phyloP scores from a whole-genome alignment of 1,139 yeast genomes.

The Taphrina pruni region DNA sequence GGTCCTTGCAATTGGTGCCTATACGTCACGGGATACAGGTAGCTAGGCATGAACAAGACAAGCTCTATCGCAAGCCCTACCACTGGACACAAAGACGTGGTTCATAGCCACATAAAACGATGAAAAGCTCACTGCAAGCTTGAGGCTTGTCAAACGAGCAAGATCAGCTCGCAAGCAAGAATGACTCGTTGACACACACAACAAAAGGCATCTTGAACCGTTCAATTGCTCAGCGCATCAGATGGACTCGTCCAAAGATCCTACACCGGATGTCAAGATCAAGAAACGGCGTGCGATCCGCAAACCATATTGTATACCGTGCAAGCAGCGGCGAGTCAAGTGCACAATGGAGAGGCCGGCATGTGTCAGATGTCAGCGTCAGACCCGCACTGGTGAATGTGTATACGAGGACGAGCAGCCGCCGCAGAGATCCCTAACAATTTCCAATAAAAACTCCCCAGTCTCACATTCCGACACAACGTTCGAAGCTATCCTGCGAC shows the following conservation, averaged over 20 bases:
- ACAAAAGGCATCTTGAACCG: too few species aligned
- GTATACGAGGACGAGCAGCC: not conserved
- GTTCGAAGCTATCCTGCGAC: not conserved
- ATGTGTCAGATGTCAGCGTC: slow-evolving; percentile 18
- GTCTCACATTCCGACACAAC: not conserved
- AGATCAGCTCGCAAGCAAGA: too few species aligned
- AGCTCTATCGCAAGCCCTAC: too few species aligned
- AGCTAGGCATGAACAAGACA: too few species aligned
- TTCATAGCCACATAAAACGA: too few species aligned
- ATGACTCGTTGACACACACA: too few species aligned
- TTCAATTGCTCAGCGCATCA: not conserved
- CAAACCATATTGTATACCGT: slow-evolving; percentile 18
- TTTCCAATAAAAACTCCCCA: not conserved
- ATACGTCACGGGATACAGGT: too few species aligned
- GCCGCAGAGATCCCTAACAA: not conserved
- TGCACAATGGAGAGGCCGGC: slow-evolving; percentile 17
- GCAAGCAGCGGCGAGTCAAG: slow-evolving; percentile 20
- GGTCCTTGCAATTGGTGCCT: too few species aligned
- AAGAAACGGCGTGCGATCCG: slow-evolving; percentile 7
- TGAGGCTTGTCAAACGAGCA: too few species aligned
- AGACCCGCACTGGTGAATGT: slow-evolving; percentile 19
- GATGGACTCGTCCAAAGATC: not conserved
- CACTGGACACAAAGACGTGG: too few species aligned
- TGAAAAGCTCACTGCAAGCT: too few species aligned
- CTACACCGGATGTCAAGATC: not conserved